These are phyloP conservation scores for Pseudoneurospora amorphoporcata DNA, from an alignment of 495 filamentous ascomycete genomes.

Conservation along the genomic window DNA sequence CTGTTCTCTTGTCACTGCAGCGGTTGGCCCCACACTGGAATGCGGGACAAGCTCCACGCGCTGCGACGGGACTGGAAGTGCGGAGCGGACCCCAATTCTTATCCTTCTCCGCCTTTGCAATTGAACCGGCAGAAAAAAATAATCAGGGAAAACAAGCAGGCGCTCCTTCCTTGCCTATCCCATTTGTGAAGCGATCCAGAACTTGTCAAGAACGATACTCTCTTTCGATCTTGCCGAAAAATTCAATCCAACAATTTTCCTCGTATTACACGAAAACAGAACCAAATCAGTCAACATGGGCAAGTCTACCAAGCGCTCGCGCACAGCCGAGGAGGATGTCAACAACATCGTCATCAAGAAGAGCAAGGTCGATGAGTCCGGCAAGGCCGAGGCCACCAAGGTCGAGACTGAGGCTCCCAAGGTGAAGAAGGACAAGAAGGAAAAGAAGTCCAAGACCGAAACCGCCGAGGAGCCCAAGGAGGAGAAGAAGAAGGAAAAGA, in stretches of 20 bases:
- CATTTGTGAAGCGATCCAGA: not conserved
- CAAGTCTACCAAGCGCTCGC: constrained; percentile 20
- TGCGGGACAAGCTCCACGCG: not conserved
- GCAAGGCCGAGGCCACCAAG: constrained; percentile 30
- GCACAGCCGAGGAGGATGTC: constrained; percentile 22
- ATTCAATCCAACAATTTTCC: not conserved
- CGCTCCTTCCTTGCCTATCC: not conserved
- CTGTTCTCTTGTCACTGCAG: not conserved
- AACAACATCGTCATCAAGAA: constrained; percentile 20
- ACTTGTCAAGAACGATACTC: not conserved
- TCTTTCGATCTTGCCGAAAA: not conserved
- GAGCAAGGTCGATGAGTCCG: constrained; percentile 23
- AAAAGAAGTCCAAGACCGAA: constrained; percentile 19
- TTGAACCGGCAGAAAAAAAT: not conserved
- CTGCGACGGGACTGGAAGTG: not conserved
- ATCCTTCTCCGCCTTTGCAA: not conserved
- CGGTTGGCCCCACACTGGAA: not conserved
- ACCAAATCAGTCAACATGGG: constrained; percentile 8
- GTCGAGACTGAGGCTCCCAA: constrained; percentile 24
- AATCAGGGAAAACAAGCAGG: not conserved
- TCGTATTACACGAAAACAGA: not conserved
- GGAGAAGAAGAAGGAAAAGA: constrained; percentile 13
- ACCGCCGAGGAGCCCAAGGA: constrained; percentile 18
- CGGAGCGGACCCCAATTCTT: not conserved
- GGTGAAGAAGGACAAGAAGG: constrained; percentile 36